phyloP scores from a whole-genome alignment of 768 basidiomycete genomes.

The Boletales sp. region DNA sequence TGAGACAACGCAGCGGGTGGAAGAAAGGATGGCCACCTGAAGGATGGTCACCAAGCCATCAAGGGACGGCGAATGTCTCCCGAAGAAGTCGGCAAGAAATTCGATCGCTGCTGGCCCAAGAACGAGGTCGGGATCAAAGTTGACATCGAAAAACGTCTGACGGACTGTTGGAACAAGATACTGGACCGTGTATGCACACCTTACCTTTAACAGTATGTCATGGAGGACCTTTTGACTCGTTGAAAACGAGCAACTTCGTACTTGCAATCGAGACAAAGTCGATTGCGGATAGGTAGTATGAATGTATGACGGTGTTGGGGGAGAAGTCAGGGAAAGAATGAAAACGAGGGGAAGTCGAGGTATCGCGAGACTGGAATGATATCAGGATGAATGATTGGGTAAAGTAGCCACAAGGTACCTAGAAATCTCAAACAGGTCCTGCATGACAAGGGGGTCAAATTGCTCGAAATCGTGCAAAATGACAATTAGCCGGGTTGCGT shows the following conservation, averaged over 20 bases:
- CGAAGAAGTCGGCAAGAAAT: conserved; percentile 55
- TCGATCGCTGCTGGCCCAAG: conserved; percentile 57
- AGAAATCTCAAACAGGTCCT: conserved; percentile 70
- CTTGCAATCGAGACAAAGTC: conserved; percentile 54
- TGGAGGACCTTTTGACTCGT: conserved; percentile 48
- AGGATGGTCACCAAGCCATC: conserved; percentile 56
- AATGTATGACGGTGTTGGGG: conserved; percentile 52
- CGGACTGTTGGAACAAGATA: neutral
- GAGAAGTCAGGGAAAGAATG: conserved; percentile 56
- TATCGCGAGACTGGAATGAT: conserved; percentile 43
- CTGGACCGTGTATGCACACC: neutral
- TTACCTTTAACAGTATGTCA: conserved; percentile 52
- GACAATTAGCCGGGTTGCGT: conserved; percentile 45
- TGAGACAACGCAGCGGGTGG: neutral
- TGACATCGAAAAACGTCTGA: conserved; percentile 61
- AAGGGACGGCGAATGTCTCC: conserved; percentile 52
- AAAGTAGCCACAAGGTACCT: conserved; percentile 41
- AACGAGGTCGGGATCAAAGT: conserved; percentile 57
- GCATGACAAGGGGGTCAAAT: conserved; percentile 57
- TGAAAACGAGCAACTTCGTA: conserved; percentile 50
- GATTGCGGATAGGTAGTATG: conserved; percentile 57
- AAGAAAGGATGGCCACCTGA: conserved; percentile 43
- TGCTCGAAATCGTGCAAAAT: conserved; percentile 75
- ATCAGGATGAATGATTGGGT: neutral
- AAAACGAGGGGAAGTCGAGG: conserved; percentile 61